phyloP scores from a whole-genome alignment of 2,329 filamentous ascomycete genomes.

The Fusarium musae region DNA sequence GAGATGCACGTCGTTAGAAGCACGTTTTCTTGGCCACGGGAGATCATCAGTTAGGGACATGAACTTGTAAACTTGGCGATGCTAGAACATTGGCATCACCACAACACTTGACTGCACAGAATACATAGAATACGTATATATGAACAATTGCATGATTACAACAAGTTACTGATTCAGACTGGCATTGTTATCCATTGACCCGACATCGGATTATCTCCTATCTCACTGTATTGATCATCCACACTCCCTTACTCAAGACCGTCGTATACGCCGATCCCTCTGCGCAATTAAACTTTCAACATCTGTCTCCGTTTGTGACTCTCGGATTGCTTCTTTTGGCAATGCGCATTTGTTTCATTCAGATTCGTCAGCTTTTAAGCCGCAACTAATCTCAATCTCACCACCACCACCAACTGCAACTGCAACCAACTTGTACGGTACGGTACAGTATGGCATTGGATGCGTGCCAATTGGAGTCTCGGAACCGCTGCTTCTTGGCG shows the following conservation, averaged over 20 bases:
- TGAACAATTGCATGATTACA: not conserved
- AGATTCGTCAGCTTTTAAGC: not conserved
- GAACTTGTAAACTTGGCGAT: conserved; percentile 28
- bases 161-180: not conserved
- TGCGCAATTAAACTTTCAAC: not conserved
- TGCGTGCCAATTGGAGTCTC: not conserved
- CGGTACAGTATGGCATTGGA: no score
- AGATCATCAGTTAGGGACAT: conserved; percentile 12
- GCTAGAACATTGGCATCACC: not conserved
- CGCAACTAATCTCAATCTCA: conserved; percentile 3
- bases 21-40: conserved; percentile 28
- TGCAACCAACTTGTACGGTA: no score
- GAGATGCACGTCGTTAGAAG: conserved; percentile 5
- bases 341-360: not conserved
- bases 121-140: not conserved
- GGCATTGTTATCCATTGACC: not conserved
- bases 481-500: not conserved
- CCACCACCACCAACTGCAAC: not conserved
- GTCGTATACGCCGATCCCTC: conserved; percentile 1
- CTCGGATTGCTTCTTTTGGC: conserved; percentile 8
- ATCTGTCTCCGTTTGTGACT: no score
- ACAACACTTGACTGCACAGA: not conserved
- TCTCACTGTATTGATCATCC: not conserved
- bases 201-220: conserved; percentile 2
- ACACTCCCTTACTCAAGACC: not conserved